phyloP scores from a whole-genome alignment of 1,284 basidiomycete genomes.

The Bjerkandera adusta region DNA sequence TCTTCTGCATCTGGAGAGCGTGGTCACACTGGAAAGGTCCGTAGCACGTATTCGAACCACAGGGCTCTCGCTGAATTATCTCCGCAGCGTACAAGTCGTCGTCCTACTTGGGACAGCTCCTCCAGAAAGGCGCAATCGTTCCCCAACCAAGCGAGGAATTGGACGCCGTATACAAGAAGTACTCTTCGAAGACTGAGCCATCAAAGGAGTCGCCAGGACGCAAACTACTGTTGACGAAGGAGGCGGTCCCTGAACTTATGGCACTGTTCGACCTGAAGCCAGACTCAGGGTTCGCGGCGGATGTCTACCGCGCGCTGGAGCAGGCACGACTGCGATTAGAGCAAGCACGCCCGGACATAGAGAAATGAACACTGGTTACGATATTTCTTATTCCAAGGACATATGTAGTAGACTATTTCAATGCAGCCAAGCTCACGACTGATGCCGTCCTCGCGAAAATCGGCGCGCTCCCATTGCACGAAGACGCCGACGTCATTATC shows the following conservation, averaged over 20 bases:
- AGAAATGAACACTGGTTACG: too few species aligned
- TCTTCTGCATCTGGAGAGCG: slow-evolving; percentile 80
- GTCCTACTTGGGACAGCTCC: slow-evolving; percentile 59
- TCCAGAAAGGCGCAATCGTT: slow-evolving; percentile 52
- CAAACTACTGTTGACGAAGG: slow-evolving; percentile 45
- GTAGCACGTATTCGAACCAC: neutral
- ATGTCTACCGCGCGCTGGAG: slow-evolving; percentile 64
- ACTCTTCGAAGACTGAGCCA: slow-evolving; percentile 17
- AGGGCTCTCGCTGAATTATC: slow-evolving; percentile 5
- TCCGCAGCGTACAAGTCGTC: slow-evolving; percentile 68
- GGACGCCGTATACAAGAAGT: slow-evolving; percentile 54
- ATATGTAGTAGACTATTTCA: neutral
- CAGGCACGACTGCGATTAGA: slow-evolving; percentile 40
- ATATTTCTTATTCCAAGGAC: too few species aligned
- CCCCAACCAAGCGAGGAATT: slow-evolving; percentile 52
- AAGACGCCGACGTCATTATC: too few species aligned
- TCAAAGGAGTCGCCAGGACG: slow-evolving; percentile 14
- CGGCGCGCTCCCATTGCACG: too few species aligned
- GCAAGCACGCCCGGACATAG: slow-evolving; percentile 8
- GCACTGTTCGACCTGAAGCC: slow-evolving; percentile 43
- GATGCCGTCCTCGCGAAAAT: too few species aligned
- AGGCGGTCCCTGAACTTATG: slow-evolving; percentile 52
- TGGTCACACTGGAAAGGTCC: slow-evolving; percentile 80
- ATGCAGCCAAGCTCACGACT: too few species aligned
- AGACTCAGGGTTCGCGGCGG: slow-evolving; percentile 40